These are phyloP conservation scores for Fagopyrum homotropicum DNA, from an alignment of 148 eudicot genomes.

Conservation along the genomic window DNA sequence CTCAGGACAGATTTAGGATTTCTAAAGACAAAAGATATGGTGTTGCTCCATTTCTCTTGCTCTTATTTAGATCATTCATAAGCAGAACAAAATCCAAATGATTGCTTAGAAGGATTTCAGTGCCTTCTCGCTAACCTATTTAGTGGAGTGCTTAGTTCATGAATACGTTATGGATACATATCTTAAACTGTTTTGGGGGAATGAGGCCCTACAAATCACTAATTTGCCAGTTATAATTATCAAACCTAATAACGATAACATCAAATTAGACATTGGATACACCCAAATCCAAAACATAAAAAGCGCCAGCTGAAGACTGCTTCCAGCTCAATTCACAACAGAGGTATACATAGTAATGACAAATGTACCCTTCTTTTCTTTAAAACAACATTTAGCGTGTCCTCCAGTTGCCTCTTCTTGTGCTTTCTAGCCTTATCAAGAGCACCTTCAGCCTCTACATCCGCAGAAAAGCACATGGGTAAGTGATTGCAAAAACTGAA, in stretches of 20 bases:
- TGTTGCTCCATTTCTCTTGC: neutral
- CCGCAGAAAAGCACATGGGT: conserved; percentile 5
- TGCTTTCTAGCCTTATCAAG: conserved; percentile 98
- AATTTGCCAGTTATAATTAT: neutral
- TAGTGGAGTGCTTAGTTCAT: neutral
- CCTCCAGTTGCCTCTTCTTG: conserved; percentile 96
- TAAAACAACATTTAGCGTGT: conserved; percentile 70
- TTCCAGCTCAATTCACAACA: neutral
- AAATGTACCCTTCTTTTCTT: conserved; percentile 77
- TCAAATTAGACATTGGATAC: neutral
- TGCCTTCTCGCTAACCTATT: neutral
- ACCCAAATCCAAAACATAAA: conserved; percentile 2
- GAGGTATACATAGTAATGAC: neutral
- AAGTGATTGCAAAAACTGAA: neutral
- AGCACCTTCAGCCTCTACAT: conserved; percentile 96
- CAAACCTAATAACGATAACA: neutral
- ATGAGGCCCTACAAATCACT: conserved; percentile 8
- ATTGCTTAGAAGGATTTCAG: neutral
- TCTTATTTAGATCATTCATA: neutral
- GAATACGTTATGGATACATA: neutral
- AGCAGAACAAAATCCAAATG: neutral
- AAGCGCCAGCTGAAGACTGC: neutral
- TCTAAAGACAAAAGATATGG: neutral
- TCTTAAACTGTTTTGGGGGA: neutral
- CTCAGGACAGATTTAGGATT: neutral